phyloP scores from a whole-genome alignment of 495 filamentous ascomycete genomes.

The Penicillium subrubescens region DNA sequence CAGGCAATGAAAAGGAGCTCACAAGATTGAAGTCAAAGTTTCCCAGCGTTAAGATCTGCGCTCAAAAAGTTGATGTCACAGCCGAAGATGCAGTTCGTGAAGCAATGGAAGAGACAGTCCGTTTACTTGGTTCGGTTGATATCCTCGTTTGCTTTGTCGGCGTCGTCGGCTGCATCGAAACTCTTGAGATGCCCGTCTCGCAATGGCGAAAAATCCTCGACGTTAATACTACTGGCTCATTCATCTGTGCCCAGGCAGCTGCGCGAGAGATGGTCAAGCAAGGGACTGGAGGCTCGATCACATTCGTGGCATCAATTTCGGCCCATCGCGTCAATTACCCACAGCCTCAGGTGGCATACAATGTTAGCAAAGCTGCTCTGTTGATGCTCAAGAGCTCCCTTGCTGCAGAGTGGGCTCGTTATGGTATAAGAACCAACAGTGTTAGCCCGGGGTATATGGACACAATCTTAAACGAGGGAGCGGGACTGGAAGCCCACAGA shows the following conservation, averaged over 20 bases:
- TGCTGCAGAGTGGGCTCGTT: constrained; percentile 66
- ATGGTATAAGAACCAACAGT: constrained; percentile 69
- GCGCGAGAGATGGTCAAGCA: constrained; percentile 55
- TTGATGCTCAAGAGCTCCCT: constrained; percentile 60
- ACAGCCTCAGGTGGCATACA: constrained; percentile 71
- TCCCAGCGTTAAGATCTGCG: constrained; percentile 49
- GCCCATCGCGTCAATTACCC: constrained; percentile 68
- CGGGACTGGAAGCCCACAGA: constrained; percentile 56
- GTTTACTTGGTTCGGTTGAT: constrained; percentile 55
- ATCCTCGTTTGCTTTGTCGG: constrained; percentile 69
- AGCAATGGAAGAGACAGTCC: constrained; percentile 43
- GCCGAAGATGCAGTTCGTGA: constrained; percentile 48
- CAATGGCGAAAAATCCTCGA: constrained; percentile 64
- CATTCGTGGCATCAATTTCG: constrained; percentile 69
- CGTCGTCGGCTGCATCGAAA: constrained; percentile 60
- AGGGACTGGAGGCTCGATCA: constrained; percentile 60
- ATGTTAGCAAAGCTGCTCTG: constrained; percentile 67
- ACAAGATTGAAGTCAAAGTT: constrained; percentile 52
- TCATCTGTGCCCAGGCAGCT: constrained; percentile 67
- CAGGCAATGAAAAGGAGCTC: constrained; percentile 44
- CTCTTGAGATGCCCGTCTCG: constrained; percentile 54
- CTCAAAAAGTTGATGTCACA: constrained; percentile 61
- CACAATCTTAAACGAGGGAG: constrained; percentile 64
- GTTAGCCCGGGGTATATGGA: constrained; percentile 80
- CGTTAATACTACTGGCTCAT: constrained; percentile 69